phyloP scores from a whole-genome alignment of 371 early-diverging fungal genomes.

The Syncephalis fuscata region DNA sequence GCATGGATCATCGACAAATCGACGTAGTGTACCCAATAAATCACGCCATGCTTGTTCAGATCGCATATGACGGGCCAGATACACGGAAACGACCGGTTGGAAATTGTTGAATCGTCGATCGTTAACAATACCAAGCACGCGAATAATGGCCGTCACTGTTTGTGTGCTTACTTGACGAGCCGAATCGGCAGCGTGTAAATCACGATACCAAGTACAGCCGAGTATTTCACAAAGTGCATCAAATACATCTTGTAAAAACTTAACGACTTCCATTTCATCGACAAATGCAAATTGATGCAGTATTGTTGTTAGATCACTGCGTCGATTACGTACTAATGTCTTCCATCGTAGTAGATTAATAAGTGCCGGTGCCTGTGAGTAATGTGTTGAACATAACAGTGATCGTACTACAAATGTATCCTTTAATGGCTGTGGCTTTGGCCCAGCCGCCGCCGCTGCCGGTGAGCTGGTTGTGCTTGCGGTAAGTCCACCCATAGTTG shows the following conservation, averaged over 20 bases:
- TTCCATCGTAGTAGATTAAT: slow-evolving; percentile 51
- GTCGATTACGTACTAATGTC: slow-evolving; percentile 8
- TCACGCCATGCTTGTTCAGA: slow-evolving; percentile 15
- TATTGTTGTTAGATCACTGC: slow-evolving; percentile 20
- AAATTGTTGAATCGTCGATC: slow-evolving; percentile 49
- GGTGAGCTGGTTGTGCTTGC: not conserved
- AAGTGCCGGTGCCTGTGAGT: slow-evolving; percentile 43
- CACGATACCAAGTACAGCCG: slow-evolving; percentile 10
- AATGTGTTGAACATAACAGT: slow-evolving; percentile 37
- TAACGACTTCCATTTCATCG: slow-evolving; percentile 50
- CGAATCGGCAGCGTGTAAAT: too few species aligned
- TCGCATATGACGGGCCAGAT: slow-evolving; percentile 31
- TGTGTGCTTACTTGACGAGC: too few species aligned
- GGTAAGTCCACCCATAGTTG: too few species aligned
- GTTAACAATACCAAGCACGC: slow-evolving; percentile 35
- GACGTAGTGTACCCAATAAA: slow-evolving; percentile 24
- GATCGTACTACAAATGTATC: slow-evolving; percentile 34
- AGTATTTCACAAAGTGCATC: slow-evolving; percentile 43
- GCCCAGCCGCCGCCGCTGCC: slow-evolving; percentile 9
- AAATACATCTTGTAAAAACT: slow-evolving; percentile 44
- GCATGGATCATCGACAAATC: slow-evolving; percentile 22
- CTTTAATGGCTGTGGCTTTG: slow-evolving; percentile 19
- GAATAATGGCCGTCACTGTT: slow-evolving; percentile 6
- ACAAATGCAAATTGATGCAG: slow-evolving; percentile 44
- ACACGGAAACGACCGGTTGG: slow-evolving; percentile 36